Percentiles rank a stretch among this genome's conserved stretches.
phyloP scores from a whole-genome alignment of 345 rosid genomes.

The Nephelium lappaceum region DNA sequence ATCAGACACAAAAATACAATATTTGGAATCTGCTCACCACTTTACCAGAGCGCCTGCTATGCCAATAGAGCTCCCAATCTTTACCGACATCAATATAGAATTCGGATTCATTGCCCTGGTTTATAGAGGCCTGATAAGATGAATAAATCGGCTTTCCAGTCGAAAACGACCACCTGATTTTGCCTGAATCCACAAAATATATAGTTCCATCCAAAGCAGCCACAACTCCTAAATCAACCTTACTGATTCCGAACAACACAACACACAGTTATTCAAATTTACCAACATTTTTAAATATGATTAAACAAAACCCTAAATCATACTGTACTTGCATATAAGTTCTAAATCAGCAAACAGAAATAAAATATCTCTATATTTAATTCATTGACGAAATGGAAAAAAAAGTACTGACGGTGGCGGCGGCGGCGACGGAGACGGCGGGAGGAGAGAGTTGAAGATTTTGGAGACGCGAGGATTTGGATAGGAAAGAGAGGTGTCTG shows the following conservation, averaged over 20 bases:
- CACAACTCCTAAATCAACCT: constrained; percentile 42
- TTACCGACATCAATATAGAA: constrained; percentile 62
- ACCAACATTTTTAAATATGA: constrained; percentile 1
- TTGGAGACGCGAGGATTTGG: constrained; percentile 14
- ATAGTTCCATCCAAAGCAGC: constrained; percentile 60
- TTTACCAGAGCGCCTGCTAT: constrained; percentile 43
- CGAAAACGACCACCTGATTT: constrained; percentile 54
- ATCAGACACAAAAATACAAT: not conserved
- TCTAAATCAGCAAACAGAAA: not conserved
- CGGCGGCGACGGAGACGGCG: constrained; percentile 26
- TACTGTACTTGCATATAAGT: not conserved
- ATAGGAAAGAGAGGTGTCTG: constrained; percentile 37
- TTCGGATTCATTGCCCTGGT: constrained; percentile 36
- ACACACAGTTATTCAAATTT: not conserved
- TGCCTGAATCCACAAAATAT: constrained; percentile 44
- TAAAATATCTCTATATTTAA: not conserved
- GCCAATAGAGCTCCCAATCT: constrained; percentile 60
- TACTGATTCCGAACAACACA: constrained; percentile 33
- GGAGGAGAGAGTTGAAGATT: constrained; percentile 33
- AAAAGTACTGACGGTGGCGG: constrained; percentile 33
- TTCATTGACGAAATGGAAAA: not conserved
- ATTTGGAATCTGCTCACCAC: constrained; percentile 27
- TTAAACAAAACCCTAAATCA: not conserved
- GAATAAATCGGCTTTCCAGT: constrained; percentile 59
- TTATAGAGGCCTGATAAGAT: constrained; percentile 54